These are phyloP conservation scores for Meredithiella fracta DNA, from an alignment of 2,329 filamentous ascomycete species.

Conservation along the genomic window DNA sequence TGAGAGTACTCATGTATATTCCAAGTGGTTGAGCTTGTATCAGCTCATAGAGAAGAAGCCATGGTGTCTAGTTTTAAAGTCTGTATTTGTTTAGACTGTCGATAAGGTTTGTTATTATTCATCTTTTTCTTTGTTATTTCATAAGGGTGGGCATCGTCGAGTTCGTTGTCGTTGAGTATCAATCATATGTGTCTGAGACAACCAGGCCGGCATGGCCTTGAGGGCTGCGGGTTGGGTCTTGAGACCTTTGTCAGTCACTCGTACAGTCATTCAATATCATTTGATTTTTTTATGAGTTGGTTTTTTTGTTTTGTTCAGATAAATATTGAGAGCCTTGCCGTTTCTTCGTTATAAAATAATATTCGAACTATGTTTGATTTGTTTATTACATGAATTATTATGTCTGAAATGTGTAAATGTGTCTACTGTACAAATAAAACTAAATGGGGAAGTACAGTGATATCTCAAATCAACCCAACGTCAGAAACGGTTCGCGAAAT, in stretches of 20 bases:
- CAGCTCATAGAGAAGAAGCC: not conserved
- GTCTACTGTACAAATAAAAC: not conserved
- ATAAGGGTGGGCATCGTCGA: not conserved
- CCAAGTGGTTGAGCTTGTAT: not conserved
- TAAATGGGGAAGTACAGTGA: not conserved
- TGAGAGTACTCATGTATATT: not conserved
- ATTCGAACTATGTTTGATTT: not conserved
- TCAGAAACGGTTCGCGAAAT: conserved; percentile 47
- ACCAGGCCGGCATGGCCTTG: no score
- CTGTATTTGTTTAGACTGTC: conserved; percentile 1
- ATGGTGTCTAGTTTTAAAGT: not conserved
- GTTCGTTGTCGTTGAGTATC: not conserved
- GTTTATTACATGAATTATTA: not conserved
- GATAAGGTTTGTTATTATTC: no score
- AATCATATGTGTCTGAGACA: no score
- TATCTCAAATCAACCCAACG: conserved; percentile 12
- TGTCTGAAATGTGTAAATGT: no score
- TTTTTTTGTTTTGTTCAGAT: not conserved
- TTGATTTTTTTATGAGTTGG: no score
- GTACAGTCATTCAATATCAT: no score
- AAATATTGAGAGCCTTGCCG: not conserved
- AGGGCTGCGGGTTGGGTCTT: no score
- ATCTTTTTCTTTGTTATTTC: not conserved
- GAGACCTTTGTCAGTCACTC: no score
- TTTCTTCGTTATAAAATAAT: not conserved